Conservation (phyloP, 2,329 filamentous ascomycete species). For the Diaporthe batatas region DNA sequence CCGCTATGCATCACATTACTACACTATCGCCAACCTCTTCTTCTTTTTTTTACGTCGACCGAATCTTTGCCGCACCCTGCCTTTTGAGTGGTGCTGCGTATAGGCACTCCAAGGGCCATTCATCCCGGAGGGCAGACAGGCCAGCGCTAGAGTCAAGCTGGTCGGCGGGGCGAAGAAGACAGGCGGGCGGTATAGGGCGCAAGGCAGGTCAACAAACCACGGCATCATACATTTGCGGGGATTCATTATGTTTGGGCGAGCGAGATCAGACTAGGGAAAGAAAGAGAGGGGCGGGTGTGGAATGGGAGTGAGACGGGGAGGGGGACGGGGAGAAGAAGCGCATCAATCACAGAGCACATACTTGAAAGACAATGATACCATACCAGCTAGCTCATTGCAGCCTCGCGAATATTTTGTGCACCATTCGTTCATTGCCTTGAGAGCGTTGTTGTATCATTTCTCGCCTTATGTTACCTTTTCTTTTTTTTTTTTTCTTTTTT, state of each 20-base stretch:
- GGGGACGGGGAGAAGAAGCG: background rate
- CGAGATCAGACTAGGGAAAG: background rate
- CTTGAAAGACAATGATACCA: slow-evolving; percentile 35
- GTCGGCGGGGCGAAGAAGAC: background rate
- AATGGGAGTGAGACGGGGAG: too few species aligned
- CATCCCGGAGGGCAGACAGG: background rate
- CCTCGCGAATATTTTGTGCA: background rate
- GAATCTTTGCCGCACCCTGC: background rate
- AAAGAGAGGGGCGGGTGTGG: too few species aligned
- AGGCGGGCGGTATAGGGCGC: background rate
- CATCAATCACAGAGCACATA: slow-evolving; percentile 22
- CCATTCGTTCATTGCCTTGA: background rate
- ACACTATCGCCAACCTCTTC: background rate
- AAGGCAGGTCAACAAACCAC: background rate
- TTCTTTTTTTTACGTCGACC: background rate
- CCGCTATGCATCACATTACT: slow-evolving; percentile 23
- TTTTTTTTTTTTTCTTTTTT: background rate
- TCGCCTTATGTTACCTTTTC: background rate
- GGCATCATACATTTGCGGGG: slow-evolving; percentile 26
- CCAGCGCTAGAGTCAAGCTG: background rate
- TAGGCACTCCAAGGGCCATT: background rate
- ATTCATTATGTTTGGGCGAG: slow-evolving; percentile 22
- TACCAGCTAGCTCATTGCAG: slow-evolving; percentile 25
- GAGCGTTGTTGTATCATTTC: background rate
- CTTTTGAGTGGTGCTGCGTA: background rate